Conservation (phyloP, 179 eudicot genomes). For the Silene coronaria region DNA sequence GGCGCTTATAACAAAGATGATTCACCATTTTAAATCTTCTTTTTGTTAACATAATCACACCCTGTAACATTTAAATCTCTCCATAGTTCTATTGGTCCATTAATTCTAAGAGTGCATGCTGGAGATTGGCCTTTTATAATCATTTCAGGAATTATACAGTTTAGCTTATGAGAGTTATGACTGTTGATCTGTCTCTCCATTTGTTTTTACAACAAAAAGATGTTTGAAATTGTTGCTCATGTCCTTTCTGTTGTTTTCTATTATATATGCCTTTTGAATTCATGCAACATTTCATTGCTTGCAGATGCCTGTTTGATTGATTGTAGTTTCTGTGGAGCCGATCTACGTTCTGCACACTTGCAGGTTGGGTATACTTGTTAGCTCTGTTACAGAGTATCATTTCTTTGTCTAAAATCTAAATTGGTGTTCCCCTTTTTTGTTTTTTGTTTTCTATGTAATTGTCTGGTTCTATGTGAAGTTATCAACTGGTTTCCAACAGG, state of each 20-base stretch:
- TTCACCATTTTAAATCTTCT: background rate
- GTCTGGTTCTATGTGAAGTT: background rate
- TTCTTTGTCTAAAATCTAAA: background rate
- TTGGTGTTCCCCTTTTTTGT: background rate
- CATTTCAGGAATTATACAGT: constrained; percentile 8
- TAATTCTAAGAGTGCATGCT: background rate
- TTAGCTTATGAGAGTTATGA: constrained; percentile 3
- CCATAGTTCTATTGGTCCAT: background rate
- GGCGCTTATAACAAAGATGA: background rate
- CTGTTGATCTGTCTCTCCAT: background rate
- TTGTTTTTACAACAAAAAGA: background rate
- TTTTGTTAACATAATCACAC: background rate
- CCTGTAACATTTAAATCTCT: background rate
- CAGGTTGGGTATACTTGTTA: constrained; percentile 36
- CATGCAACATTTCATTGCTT: constrained; percentile 17
- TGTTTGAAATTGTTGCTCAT: background rate
- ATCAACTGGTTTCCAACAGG: constrained; percentile 1
- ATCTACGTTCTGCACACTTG: constrained; percentile 83
- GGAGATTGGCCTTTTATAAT: background rate
- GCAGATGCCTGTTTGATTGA: constrained; percentile 88
- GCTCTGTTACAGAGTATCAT: background rate
- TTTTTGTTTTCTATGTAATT: background rate
- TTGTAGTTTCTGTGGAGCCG: constrained; percentile 94
- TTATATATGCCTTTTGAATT: constrained; percentile 8
- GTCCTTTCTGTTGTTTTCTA: constrained; percentile 1